Conservation (phyloP, 116 monocot genomes). For the Dioscorea cayenensis region DNA sequence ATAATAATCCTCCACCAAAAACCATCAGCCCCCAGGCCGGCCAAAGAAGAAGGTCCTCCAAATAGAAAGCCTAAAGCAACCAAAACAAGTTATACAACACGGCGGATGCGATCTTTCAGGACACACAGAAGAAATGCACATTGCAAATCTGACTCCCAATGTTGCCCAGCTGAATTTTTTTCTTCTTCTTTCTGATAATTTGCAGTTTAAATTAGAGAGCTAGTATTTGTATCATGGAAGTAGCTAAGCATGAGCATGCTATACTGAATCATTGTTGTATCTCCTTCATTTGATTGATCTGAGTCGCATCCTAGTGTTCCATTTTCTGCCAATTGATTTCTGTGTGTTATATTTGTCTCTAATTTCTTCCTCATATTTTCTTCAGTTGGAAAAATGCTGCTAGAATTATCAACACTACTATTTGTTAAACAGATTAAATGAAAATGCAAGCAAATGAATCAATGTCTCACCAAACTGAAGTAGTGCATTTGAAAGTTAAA, state of each 20-base stretch:
- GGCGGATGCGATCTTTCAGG: slow-evolving; percentile 95
- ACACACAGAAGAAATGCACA: slow-evolving; percentile 97
- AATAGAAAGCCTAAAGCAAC: slow-evolving; percentile 85
- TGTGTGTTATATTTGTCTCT: too few species aligned
- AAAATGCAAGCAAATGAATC: too few species aligned
- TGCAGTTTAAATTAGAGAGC: not conserved
- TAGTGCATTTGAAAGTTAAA: too few species aligned
- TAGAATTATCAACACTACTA: too few species aligned
- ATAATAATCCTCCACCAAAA: slow-evolving; percentile 76
- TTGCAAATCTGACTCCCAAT: slow-evolving; percentile 30
- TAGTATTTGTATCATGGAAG: slow-evolving; percentile 1
- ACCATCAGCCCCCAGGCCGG: slow-evolving; percentile 86
- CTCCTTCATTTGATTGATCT: not conserved
- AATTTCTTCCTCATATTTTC: too few species aligned
- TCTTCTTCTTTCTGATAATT: not conserved
- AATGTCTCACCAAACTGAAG: too few species aligned
- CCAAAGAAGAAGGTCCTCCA: slow-evolving; percentile 96
- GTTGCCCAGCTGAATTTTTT: slow-evolving; percentile 8
- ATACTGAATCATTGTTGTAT: not conserved
- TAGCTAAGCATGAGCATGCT: not conserved
- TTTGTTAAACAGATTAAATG: too few species aligned
- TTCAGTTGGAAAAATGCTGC: too few species aligned
- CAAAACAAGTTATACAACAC: slow-evolving; percentile 88
- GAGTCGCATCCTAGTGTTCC: not conserved
- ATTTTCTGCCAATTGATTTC: too few species aligned